Conservation (phyloP, 345 rosid species). For the Nasturtium officinale region DNA sequence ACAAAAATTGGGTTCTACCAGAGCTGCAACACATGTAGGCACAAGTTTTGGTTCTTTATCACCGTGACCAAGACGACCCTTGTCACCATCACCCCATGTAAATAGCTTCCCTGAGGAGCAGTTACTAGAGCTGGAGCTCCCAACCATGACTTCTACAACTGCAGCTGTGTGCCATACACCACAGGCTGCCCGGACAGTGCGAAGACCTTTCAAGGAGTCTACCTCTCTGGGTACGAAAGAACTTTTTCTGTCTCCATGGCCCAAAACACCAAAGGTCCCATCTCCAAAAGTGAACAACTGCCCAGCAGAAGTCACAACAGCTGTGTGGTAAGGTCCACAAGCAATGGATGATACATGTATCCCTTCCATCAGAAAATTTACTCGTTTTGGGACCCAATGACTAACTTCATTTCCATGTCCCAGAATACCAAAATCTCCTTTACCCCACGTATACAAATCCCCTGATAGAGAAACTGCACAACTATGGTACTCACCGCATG, state of each 20-base stretch:
- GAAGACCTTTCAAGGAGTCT: conserved; percentile 60
- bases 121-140: conserved; percentile 91
- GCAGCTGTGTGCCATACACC: conserved; percentile 95
- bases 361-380: conserved; percentile 62
- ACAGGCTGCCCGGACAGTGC: conserved; percentile 63
- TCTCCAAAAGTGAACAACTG: conserved; percentile 80
- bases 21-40: conserved; percentile 98
- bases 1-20: conserved; percentile 94
- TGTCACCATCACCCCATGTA: conserved; percentile 99
- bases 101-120: conserved; percentile 94
- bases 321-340: conserved; percentile 85
- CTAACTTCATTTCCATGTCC: conserved; percentile 62
- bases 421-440: conserved; percentile 64
- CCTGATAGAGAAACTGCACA: conserved; percentile 74
- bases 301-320: conserved; percentile 66
- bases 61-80: conserved; percentile 95
- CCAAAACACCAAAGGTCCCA: conserved; percentile 82
- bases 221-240: conserved; percentile 67
- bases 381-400: conserved; percentile 63
- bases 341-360: conserved; percentile 64
- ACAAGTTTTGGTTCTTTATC: conserved; percentile 92
- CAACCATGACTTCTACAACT: conserved; percentile 97
- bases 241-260: conserved; percentile 68
- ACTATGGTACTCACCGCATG: conserved; percentile 74
- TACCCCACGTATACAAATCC: conserved; percentile 74